Evolutionary conservation across 805 yeast species (phyloP).

Genomic region (Wickerhamomyces chaumierensis): DNA sequence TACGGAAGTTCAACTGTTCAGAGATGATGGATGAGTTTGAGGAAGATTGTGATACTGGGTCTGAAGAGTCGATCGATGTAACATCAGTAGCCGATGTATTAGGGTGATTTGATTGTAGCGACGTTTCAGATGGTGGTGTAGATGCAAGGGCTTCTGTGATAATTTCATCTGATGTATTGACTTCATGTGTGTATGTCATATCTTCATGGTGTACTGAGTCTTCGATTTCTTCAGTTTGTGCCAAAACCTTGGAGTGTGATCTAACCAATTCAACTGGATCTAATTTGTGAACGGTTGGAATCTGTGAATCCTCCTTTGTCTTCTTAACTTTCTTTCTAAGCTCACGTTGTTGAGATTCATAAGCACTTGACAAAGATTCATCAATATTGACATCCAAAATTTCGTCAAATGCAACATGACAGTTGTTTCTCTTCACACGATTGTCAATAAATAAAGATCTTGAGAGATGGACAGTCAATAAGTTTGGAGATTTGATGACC

Average conservation of each 20-base stretch:
- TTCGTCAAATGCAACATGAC: slow-evolving; percentile 59
- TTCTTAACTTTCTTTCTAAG: slow-evolving; percentile 15
- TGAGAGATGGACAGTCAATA: slow-evolving; percentile 74
- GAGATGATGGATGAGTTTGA: slow-evolving; percentile 12
- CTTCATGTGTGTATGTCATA: too few relatives aligned
- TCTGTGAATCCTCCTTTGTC: slow-evolving; percentile 11
- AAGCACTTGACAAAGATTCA: slow-evolving; percentile 19
- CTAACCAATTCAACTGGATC: slow-evolving; percentile 15
- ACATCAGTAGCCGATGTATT: not conserved
- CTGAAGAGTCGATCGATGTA: slow-evolving; percentile 6
- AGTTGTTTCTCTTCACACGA: slow-evolving; percentile 60
- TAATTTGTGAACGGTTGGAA: slow-evolving; percentile 43
- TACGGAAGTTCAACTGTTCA: slow-evolving; percentile 14
- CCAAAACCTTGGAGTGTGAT: slow-evolving; percentile 16
- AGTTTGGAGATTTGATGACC: slow-evolving; percentile 55
- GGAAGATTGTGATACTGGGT: slow-evolving; percentile 9
- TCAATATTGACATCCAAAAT: slow-evolving; percentile 37
- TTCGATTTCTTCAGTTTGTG: slow-evolving; percentile 12
- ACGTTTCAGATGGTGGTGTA: slow-evolving; percentile 2
- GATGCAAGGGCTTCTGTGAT: slow-evolving; percentile 2
- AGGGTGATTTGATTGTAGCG: not conserved
- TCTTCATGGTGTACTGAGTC: too few relatives aligned
- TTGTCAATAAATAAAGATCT: slow-evolving; percentile 69
- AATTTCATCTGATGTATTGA: slow-evolving; percentile 5
- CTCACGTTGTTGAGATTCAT: slow-evolving; percentile 2